Evolutionary conservation across 768 basidiomycete species (phyloP), one percentile per base, ranked within the genome.

Genomic region (Mycena vulgaris): DNA sequence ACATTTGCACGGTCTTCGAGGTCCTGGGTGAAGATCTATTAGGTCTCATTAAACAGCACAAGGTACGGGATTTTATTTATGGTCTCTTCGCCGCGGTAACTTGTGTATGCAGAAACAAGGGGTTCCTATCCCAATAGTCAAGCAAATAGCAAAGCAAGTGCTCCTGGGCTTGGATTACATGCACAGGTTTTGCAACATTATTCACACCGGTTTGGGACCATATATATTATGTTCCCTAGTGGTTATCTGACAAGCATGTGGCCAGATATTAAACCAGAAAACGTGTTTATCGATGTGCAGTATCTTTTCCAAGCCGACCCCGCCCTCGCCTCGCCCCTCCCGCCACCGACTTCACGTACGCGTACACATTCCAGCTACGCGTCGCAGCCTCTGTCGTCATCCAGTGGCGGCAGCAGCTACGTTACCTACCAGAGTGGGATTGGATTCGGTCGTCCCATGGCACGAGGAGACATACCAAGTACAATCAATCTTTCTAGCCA

Each of bases 1-100:
- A 99, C 82, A 94, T 99, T 74, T 99, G 98, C 87, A 99, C 99
- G 98, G 96, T 98, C 17, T 98, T 98, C 77, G 98, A 99, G 81
- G 98, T 99, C 28, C 89, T 99, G 11, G 98, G 97, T 68, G 97
- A 99, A 83, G 98, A 97, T 79, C 86, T 99, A 3, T 89, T 99
- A 3, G 96, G 93, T 6, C 89, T 99, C 75, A 98, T 99, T 88
- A 98, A 98, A 82, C 90, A 97, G 16, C 96, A 99, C 84, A 96
- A 73, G 68, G 72, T 61, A 37, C 28, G 53, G n/a, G n/a, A n/a
- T n/a, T n/a, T n/a, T n/a, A n/a, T n/a, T n/a, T 9, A 31, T 17
- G 11, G 21, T 35, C 31, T 7, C 30, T 42, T 13, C 23, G 16
- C 55, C 17, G 33, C 21, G 27, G 3, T n/a, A n/a, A n/a, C 51